Percentiles rank a stretch among this genome's conserved stretches.
Conservation (phyloP, 495 filamentous ascomycete genomes). For the Trichoderma gamsii region DNA sequence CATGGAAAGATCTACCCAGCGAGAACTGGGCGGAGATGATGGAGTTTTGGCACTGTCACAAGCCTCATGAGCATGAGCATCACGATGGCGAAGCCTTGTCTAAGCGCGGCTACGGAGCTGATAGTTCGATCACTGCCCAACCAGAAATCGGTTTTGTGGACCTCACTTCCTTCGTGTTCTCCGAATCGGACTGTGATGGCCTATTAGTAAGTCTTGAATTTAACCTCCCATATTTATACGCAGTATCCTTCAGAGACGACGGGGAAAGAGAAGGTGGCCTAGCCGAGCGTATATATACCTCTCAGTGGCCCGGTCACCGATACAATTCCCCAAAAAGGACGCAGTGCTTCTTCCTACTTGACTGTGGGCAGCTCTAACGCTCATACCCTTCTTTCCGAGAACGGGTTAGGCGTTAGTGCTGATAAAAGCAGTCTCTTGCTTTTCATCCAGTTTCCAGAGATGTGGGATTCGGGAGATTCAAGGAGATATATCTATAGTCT, state of each 20-base stretch:
- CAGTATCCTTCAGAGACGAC: slow-evolving; percentile 15
- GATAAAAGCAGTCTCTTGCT: slow-evolving; percentile 34
- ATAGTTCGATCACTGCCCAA: slow-evolving; percentile 58
- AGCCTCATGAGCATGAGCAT: slow-evolving; percentile 52
- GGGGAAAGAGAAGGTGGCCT: slow-evolving; percentile 90
- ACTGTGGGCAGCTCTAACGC: slow-evolving; percentile 1
- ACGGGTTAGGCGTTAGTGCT: slow-evolving; percentile 29
- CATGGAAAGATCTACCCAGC: slow-evolving; percentile 94
- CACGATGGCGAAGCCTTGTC: slow-evolving; percentile 39
- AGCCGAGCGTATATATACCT: slow-evolving; percentile 39
- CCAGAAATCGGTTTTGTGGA: slow-evolving; percentile 70
- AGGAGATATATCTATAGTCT: slow-evolving; percentile 53
- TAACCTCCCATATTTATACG: slow-evolving; percentile 16
- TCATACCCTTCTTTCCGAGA: slow-evolving; percentile 24
- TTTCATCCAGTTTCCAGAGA: slow-evolving; percentile 47
- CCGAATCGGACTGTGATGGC: slow-evolving; percentile 54
- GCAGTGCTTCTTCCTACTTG: slow-evolving; percentile 25
- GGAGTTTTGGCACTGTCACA: slow-evolving; percentile 99
- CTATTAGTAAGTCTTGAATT: slow-evolving; percentile 52
- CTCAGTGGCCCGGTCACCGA: slow-evolving; percentile 64
- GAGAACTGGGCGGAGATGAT: slow-evolving; percentile 99
- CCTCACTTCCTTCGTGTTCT: slow-evolving; percentile 65
- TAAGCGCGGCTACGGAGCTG: slow-evolving; percentile 69
- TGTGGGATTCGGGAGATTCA: slow-evolving; percentile 46
- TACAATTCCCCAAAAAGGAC: slow-evolving; percentile 83